These are phyloP conservation scores for Trichoderma sp. DNA, from an alignment of 2,329 filamentous ascomycete species.

Conservation along the genomic window DNA sequence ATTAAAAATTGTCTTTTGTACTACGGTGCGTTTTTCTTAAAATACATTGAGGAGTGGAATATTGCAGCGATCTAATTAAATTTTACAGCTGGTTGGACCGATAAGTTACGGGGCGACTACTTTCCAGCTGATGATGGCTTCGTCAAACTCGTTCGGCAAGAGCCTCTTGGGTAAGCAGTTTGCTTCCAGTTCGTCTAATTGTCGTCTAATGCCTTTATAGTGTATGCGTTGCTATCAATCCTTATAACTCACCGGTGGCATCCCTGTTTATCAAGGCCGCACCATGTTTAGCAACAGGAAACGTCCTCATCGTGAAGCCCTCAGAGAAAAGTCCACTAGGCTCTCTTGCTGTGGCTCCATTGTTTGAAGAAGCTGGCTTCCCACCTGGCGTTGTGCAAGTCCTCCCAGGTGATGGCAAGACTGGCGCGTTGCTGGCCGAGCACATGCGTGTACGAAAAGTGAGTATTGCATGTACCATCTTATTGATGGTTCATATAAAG, in stretches of 20 bases:
- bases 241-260: background rate
- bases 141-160: conserved; percentile 1
- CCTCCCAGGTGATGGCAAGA: background rate
- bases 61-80: background rate
- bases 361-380: conserved; percentile 5
- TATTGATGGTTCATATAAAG: background rate
- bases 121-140: background rate
- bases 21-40: background rate
- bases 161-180: background rate
- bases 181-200: accelerated
- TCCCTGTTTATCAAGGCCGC: background rate
- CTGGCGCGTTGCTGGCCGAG: background rate
- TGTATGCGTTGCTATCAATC: background rate
- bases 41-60: accelerated
- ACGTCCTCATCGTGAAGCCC: conserved; percentile 1
- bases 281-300: background rate
- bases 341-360: background rate
- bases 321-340: background rate
- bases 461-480: background rate
- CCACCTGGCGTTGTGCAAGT: background rate
- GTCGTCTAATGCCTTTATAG: background rate
- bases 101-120: background rate
- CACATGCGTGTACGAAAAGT: conserved; percentile 7
- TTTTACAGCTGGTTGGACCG: background rate
- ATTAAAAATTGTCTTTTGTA: conserved; percentile 7